phyloP scores from a whole-genome alignment of 129 eudicot genomes.

The Pulicaria dysenterica region DNA sequence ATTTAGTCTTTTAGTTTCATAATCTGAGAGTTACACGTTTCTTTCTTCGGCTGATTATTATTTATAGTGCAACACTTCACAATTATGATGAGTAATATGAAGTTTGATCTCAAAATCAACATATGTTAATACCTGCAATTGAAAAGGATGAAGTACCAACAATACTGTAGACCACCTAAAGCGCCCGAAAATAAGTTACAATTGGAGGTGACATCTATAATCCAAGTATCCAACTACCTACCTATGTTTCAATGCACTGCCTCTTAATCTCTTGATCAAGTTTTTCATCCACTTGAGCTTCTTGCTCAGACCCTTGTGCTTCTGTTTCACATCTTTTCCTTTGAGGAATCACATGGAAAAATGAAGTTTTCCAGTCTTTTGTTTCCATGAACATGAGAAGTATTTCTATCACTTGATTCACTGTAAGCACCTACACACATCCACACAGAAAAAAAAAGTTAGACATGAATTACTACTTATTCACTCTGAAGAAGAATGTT shows the following conservation, averaged over 20 bases:
- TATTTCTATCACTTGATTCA: slow-evolving; percentile 96
- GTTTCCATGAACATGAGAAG: slow-evolving; percentile 83
- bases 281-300: slow-evolving; percentile 38
- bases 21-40: background rate
- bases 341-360: slow-evolving; percentile 83
- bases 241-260: slow-evolving; percentile 44
- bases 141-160: background rate
- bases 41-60: background rate
- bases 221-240: background rate
- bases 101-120: slow-evolving; percentile 17
- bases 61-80: background rate
- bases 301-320: slow-evolving; percentile 38
- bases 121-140: slow-evolving; percentile 8
- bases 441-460: slow-evolving; percentile 8
- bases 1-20: no score
- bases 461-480: no score
- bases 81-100: background rate
- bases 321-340: slow-evolving; percentile 77
- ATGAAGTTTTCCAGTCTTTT: slow-evolving; percentile 86
- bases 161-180: background rate
- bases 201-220: slow-evolving; percentile 6
- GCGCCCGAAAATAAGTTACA: background rate
- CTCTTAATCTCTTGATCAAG: slow-evolving; percentile 52
- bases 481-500: no score
- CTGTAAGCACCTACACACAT: slow-evolving; percentile 76